Conservation (phyloP, 1,139 yeast genomes). For the Sugiyamaella novakii region DNA sequence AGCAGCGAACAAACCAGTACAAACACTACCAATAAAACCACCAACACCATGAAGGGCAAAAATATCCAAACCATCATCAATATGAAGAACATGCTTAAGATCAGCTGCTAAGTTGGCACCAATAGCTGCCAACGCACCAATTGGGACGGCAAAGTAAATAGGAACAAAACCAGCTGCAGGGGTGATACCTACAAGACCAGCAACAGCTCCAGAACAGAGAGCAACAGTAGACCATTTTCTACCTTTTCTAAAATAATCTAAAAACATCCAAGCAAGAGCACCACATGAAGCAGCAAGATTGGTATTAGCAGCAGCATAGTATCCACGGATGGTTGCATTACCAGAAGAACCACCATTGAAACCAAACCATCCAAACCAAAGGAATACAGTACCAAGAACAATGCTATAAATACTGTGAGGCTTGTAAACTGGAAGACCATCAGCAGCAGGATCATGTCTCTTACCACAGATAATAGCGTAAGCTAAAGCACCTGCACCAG, state of each 20-base stretch:
- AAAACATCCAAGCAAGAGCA: constrained; percentile 90
- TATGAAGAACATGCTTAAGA: constrained; percentile 66
- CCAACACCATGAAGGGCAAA: constrained; percentile 95
- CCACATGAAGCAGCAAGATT: constrained; percentile 91
- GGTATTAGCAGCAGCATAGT: constrained; percentile 91
- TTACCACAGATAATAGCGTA: constrained; percentile 89
- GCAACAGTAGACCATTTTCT: constrained; percentile 96
- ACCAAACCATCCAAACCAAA: constrained; percentile 99
- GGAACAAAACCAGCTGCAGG: constrained; percentile 98
- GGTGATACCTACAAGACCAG: constrained; percentile 93
- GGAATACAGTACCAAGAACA: constrained; percentile 89
- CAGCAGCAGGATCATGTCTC: constrained; percentile 69
- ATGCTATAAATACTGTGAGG: constrained; percentile 75
- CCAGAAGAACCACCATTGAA: constrained; percentile 98
- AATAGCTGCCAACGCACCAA: constrained; percentile 78
- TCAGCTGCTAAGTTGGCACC: constrained; percentile 85
- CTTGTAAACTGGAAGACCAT: constrained; percentile 71
- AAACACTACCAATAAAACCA: constrained; percentile 77
- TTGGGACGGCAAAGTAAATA: constrained; percentile 79
- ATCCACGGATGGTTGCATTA: constrained; percentile 84
- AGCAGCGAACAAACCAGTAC: constrained; percentile 93
- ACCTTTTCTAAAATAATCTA: constrained; percentile 86
- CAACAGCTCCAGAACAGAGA: constrained; percentile 88
- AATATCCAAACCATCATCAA: constrained; percentile 96
- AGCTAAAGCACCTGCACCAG: constrained; percentile 94